Base-by-base conservation (phyloP, 129 eudicot species). In the Smallanthus sonchifolius region DNA sequence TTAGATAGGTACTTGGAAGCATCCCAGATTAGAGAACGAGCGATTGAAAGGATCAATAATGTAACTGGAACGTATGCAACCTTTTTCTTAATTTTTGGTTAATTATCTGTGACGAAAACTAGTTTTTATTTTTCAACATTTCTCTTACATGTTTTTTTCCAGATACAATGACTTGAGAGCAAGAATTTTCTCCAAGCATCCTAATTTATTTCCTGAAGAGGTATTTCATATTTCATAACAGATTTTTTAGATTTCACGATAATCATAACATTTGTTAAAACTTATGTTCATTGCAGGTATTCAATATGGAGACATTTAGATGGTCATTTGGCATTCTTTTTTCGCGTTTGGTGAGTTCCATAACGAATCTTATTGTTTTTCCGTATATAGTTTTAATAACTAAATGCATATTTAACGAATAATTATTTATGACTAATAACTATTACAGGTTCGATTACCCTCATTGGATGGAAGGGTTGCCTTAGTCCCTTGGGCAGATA, bases 291-390 rank as follows among this genome's bases (percentile, higher is more conserved):
- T 48, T 79, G 61, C 96, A 92, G 97, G 85, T 92, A 42, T 92
- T 82, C 87, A 92, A 92, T 71, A 86, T 87, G 84, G 96, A 89
- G 78, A 89, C 96, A 14, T 92, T 89, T 76, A 92, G 60, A 83
- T 92, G 98, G 98, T 87, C 98, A 69, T 92, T 92, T n/a, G 98
- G 98, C 63, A 89, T 92, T 65, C 98, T 92, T 49, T 92, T 92
- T 80, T 92, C 98, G 14, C 95, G 98, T 55, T 86, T 92, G 96
- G 98, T 92, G 73, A 85, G 94, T 73, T 68, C 10, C 40, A 28
- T 49, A 43, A 39, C 14, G 15, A 15, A 16, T 10, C 13, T 57
- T 40, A 45, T 39, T 48, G 28, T n/a, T 73, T 7, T 59, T 32
- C 30, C 14, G 43, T 4, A 45, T n/a, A 42, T 44, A 38, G n/a